Conservation (phyloP, 2,329 filamentous ascomycete genomes). For the Sclerotinia trifoliorum region DNA sequence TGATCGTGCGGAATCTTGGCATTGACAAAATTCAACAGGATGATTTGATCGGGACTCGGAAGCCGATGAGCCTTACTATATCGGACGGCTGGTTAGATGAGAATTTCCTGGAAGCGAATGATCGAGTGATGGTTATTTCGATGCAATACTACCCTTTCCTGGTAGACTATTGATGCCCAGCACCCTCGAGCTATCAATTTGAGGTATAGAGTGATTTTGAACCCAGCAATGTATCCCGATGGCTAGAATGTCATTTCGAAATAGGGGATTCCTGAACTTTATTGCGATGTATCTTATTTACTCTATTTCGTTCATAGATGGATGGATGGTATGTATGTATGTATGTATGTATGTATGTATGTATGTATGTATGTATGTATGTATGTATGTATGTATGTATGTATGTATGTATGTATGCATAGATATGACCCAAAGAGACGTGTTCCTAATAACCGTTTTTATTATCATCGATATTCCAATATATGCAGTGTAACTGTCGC, state of each 20-base stretch:
- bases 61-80: background rate
- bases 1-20: background rate
- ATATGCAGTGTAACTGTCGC: background rate
- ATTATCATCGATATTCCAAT: background rate
- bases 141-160: background rate
- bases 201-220: background rate
- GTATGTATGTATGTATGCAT: background rate
- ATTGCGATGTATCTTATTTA: too few relatives aligned
- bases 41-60: background rate
- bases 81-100: background rate
- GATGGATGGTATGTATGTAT: too few relatives aligned
- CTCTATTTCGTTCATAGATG: too few relatives aligned
- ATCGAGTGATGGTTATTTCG: background rate
- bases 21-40: background rate
- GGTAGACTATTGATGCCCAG: constrained; percentile 3
- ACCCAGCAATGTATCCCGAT: background rate
- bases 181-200: background rate
- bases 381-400: too few relatives aligned
- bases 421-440: background rate
- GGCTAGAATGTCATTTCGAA: background rate
- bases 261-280: background rate
- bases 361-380: too few relatives aligned
- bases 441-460: background rate
- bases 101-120: background rate
- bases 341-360: too few relatives aligned